Conservation (phyloP, 805 yeast genomes). For the Candida tibetensis region DNA sequence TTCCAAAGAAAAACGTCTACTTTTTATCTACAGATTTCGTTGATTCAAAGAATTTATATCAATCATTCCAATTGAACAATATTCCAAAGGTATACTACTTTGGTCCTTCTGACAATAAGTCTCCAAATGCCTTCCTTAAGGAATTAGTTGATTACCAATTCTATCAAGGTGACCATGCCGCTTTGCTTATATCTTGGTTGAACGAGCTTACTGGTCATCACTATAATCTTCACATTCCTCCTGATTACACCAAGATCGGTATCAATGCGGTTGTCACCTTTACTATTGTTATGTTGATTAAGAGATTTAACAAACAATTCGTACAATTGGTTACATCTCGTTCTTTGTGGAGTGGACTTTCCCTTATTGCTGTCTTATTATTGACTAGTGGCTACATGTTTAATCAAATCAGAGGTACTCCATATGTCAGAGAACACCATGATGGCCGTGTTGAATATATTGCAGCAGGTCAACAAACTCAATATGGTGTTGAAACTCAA, state of each 20-base stretch:
- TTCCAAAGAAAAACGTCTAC: constrained; percentile 41
- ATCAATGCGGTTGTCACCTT: constrained; percentile 36
- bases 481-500: constrained; percentile 88
- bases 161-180: constrained; percentile 42
- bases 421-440: constrained; percentile 49
- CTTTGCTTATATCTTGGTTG: constrained; percentile 37
- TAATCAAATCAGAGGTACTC: constrained; percentile 76
- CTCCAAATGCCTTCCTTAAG: constrained; percentile 24
- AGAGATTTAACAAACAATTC: constrained; percentile 31
- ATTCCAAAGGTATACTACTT: constrained; percentile 77
- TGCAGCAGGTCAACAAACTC: constrained; percentile 64
- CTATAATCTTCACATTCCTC: constrained; percentile 38
- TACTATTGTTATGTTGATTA: constrained; percentile 22
- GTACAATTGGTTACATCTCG: constrained; percentile 45
- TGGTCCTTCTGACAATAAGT: constrained; percentile 44
- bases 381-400: constrained; percentile 92
- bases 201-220: constrained; percentile 28
- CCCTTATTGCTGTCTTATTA: constrained; percentile 62
- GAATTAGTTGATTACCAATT: constrained; percentile 45
- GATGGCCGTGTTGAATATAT: constrained; percentile 40
- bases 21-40: constrained; percentile 75
- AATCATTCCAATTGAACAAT: constrained; percentile 53
- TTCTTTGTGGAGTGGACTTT: constrained; percentile 68
- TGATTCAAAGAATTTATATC: constrained; percentile 52
- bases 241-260: constrained; percentile 39